Conservation (phyloP, 495 filamentous ascomycete species). For the Penicillium dipodomyicola region DNA sequence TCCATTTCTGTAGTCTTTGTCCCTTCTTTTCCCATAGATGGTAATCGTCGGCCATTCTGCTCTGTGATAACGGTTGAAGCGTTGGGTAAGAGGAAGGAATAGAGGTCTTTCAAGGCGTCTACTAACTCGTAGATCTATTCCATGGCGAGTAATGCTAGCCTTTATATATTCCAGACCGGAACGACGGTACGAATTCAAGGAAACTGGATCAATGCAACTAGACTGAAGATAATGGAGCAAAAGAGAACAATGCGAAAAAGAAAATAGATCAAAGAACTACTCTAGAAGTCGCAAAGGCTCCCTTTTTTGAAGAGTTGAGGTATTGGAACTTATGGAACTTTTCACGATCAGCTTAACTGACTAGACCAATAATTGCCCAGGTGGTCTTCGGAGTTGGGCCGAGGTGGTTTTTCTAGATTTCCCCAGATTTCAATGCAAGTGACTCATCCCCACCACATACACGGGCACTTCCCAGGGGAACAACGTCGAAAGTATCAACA, state of each 20-base stretch:
- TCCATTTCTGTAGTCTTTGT: neutral
- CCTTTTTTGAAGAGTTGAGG: neutral
- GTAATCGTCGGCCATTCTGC: neutral
- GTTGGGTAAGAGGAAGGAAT: neutral
- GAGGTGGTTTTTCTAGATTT: neutral
- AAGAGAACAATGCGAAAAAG: neutral
- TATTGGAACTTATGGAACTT: no score
- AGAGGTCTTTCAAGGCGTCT: neutral
- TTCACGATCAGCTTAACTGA: no score
- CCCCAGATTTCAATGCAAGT: no score
- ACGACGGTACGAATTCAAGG: neutral
- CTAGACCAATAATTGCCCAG: no score
- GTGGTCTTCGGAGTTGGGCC: neutral
- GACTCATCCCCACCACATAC: no score
- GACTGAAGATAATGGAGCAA: neutral
- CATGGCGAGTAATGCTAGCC: neutral
- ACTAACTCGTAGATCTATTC: neutral
- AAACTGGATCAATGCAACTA: neutral
- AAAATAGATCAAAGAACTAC: neutral
- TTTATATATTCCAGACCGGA: neutral
- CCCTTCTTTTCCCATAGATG: neutral
- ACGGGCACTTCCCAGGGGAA: neutral
- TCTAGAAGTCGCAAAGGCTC: neutral
- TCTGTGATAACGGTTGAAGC: neutral
- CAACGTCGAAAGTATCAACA: neutral